Base-by-base conservation (phyloP, 805 yeast species). In the Suhomyces sp. region DNA sequence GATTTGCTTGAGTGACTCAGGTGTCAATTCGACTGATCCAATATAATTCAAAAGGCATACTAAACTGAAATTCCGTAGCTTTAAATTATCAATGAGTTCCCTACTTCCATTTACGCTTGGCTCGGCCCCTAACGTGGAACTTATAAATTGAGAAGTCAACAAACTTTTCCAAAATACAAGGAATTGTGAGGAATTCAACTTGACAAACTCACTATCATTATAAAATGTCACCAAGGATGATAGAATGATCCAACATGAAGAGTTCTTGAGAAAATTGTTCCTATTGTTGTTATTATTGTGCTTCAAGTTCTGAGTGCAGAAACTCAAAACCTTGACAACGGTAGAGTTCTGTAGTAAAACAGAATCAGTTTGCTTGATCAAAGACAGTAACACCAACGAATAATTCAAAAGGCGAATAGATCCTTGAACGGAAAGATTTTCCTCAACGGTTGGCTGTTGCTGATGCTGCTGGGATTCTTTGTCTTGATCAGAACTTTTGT, bases 101-200 rank as follows among this genome's bases (percentile, higher is more conserved):
- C 38, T 28, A 11, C 44, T 48, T 39, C 59, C 60, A 3, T 40
- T 40, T 2, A 44, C 40, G 14, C 35, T 39, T 5, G 48, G 33
- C 11, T 41, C 45, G 5, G 51, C 40, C 6, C 45, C 42, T 25
- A 51, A 26, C 6, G 45, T 37, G 4, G 59, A 38, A 22, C 62
- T 51, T 9, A 63, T 56, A 29, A 53, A 65, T 33, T 68, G 73
- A 1, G 72, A 65, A 3, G 74, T 68, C 37, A 68, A 56, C 13
- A 68, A 52, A 42, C 64, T 57, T 39, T 68, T 68, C 73, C 73
- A 68, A 29, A 67, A 68, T 5, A 68, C 65, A 23, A 68, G 48
- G 34, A 66, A 59, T 41, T 68, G 73, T 1, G 74, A 67, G 0
- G 72, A 63, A 42, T 68, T 68, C 43, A 68, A 55, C 37, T 56